Evolutionary conservation across 2,329 filamentous ascomycete genomes (phyloP).

Genomic region (Simplicillium sp.): DNA sequence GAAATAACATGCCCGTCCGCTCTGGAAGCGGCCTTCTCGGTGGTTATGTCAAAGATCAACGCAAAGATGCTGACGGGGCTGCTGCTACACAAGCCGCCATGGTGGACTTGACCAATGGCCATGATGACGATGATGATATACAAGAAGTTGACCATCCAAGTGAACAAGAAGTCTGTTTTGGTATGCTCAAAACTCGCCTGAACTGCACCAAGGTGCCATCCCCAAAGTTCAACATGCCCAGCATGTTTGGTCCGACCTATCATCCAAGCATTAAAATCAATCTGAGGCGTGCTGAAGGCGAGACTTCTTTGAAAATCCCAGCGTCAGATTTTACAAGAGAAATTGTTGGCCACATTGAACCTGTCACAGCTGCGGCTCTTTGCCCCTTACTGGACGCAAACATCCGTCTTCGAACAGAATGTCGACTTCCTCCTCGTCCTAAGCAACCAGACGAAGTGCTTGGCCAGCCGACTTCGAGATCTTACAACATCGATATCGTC

Average conservation of each 20-base stretch:
- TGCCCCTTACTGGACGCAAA: slow-evolving; percentile 63
- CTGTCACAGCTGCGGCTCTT: slow-evolving; percentile 55
- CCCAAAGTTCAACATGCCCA: slow-evolving; percentile 53
- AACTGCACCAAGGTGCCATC: slow-evolving; percentile 60
- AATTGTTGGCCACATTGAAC: slow-evolving; percentile 69
- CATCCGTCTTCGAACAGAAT: slow-evolving; percentile 58
- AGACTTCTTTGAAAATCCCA: slow-evolving; percentile 52
- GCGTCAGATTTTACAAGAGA: slow-evolving; percentile 63
- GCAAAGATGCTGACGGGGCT: slow-evolving; percentile 28
- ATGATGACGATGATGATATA: slow-evolving; percentile 56
- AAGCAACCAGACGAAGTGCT: slow-evolving; percentile 54
- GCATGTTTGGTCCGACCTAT: slow-evolving; percentile 46
- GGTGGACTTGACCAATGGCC: slow-evolving; percentile 51
- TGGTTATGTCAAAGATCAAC: slow-evolving; percentile 55
- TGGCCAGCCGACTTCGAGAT: slow-evolving; percentile 51
- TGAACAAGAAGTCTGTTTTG: slow-evolving; percentile 71
- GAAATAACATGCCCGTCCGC: slow-evolving; percentile 17
- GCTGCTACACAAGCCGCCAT: slow-evolving; percentile 27
- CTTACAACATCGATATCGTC: slow-evolving; percentile 60
- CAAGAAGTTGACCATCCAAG: slow-evolving; percentile 48
- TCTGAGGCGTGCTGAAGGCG: slow-evolving; percentile 49
- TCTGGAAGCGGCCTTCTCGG: slow-evolving; percentile 50
- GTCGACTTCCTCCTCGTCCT: slow-evolving; percentile 58
- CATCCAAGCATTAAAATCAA: slow-evolving; percentile 71
- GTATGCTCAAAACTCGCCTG: slow-evolving; percentile 61